A percentile compares a stretch with the other conserved stretches of the same genome.
These are phyloP conservation scores for Lophiostoma macrostomum DNA, from an alignment of 495 filamentous ascomycete species.

Conservation along the genomic window DNA sequence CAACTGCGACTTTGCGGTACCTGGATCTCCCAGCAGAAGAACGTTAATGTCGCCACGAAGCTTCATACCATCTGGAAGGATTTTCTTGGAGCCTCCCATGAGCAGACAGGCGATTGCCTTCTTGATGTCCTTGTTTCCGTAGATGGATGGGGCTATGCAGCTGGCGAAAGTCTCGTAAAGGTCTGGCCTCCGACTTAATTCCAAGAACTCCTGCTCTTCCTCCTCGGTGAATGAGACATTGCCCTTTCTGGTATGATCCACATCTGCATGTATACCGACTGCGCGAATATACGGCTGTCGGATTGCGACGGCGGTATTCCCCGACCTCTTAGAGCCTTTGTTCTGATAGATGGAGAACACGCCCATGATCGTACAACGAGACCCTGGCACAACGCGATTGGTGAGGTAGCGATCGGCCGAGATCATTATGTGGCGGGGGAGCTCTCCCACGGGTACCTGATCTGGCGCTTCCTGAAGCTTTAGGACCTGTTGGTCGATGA, in stretches of 20 bases:
- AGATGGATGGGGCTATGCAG: conserved; percentile 97
- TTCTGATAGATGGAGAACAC: conserved; percentile 97
- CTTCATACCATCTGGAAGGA: conserved; percentile 97
- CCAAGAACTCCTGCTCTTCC: conserved; percentile 95
- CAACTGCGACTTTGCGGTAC: conserved; percentile 97
- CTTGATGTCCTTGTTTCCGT: conserved; percentile 94
- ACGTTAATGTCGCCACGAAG: conserved; percentile 99
- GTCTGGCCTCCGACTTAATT: conserved; percentile 86
- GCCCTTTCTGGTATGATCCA: conserved; percentile 87
- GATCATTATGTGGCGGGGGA: conserved; percentile 90
- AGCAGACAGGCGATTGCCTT: conserved; percentile 97
- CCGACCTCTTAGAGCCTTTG: conserved; percentile 76
- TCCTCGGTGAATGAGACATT: conserved; percentile 84
- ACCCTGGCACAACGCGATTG: conserved; percentile 93
- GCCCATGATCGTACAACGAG: conserved; percentile 91
- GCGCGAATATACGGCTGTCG: conserved; percentile 95
- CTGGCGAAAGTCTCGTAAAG: conserved; percentile 85
- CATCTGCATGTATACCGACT: conserved; percentile 84
- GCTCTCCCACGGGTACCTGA: conserved; percentile 94
- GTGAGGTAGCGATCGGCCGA: conserved; percentile 94
- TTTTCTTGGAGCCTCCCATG: conserved; percentile 96
- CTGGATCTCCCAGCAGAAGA: conserved; percentile 92
- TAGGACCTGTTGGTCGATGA: conserved; percentile 97
- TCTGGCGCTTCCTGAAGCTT: conserved; percentile 98
- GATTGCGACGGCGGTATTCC: conserved; percentile 79